Conservation (phyloP, 2,329 filamentous ascomycete species). For the Aspergillus sp. region DNA sequence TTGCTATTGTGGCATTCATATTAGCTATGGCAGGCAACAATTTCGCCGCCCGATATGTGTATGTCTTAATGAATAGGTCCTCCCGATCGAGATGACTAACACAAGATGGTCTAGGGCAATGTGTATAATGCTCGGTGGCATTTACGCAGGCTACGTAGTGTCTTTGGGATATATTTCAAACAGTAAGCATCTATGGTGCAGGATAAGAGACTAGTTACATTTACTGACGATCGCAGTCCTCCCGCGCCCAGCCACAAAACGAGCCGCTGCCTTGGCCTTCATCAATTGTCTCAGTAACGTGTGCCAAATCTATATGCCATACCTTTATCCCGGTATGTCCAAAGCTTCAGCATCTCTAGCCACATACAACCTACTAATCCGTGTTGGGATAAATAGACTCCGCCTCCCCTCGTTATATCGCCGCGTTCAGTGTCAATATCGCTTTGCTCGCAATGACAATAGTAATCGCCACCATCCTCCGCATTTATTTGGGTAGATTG, state of each 20-base stretch:
- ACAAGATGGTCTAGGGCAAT: not conserved
- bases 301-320: not conserved
- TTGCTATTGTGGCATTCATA: not conserved
- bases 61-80: not conserved
- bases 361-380: not conserved
- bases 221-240: not conserved
- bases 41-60: not conserved
- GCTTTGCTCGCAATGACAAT: not conserved
- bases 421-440: not conserved
- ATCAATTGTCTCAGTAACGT: not conserved
- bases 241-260: not conserved
- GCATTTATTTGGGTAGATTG: not conserved
- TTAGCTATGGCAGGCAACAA: not conserved
- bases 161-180: slow-evolving; percentile 1
- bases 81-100: not conserved
- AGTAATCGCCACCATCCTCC: not conserved
- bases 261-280: not conserved
- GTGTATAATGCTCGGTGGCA: not conserved
- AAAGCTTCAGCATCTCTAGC: not conserved
- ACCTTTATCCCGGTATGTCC: not conserved
- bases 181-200: not conserved
- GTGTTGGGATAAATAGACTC: not conserved
- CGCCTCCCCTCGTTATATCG: not conserved
- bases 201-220: too few relatives aligned
- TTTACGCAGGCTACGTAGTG: not conserved